Conservation (phyloP, 805 yeast genomes). For the Metschnikowia continentalis region DNA sequence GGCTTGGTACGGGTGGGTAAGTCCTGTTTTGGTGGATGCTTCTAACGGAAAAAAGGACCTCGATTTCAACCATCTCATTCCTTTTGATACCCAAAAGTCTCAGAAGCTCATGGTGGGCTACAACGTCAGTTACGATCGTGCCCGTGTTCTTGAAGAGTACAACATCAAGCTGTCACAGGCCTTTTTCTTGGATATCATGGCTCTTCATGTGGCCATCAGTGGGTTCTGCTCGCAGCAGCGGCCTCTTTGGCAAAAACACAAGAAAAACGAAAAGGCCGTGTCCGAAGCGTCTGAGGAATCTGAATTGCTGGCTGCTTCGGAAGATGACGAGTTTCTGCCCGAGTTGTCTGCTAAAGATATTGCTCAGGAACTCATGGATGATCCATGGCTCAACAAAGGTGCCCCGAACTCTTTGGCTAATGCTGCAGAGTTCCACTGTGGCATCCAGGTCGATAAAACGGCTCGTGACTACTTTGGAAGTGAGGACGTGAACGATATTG, state of each 20-base stretch:
- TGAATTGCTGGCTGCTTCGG: constrained; percentile 16
- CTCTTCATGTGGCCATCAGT: constrained; percentile 81
- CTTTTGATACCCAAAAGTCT: constrained; percentile 50
- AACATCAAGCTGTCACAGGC: constrained; percentile 60
- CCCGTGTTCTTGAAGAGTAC: constrained; percentile 82
- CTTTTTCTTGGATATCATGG: constrained; percentile 86
- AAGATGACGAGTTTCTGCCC: constrained; percentile 1
- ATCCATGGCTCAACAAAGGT: constrained; percentile 83
- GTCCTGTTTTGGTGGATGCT: constrained; percentile 61
- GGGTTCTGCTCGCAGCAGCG: constrained; percentile 95
- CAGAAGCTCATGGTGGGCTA: constrained; percentile 78
- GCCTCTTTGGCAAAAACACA: constrained; percentile 65
- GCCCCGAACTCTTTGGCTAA: constrained; percentile 75
- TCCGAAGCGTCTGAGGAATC: constrained; percentile 15
- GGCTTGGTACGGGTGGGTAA: constrained; percentile 95
- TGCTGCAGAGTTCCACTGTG: constrained; percentile 77
- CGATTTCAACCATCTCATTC: constrained; percentile 64
- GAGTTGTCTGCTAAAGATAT: constrained; percentile 21
- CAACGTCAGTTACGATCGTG: constrained; percentile 87
- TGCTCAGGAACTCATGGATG: constrained; percentile 41
- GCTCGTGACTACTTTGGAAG: constrained; percentile 62
- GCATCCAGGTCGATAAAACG: constrained; percentile 59
- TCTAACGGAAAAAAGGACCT: constrained; percentile 24
- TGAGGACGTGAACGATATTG: constrained; percentile 49
- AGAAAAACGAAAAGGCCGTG: constrained; percentile 31